phyloP scores from a whole-genome alignment of 2,329 filamentous ascomycete genomes.

The Scedosporium minutisporum region DNA sequence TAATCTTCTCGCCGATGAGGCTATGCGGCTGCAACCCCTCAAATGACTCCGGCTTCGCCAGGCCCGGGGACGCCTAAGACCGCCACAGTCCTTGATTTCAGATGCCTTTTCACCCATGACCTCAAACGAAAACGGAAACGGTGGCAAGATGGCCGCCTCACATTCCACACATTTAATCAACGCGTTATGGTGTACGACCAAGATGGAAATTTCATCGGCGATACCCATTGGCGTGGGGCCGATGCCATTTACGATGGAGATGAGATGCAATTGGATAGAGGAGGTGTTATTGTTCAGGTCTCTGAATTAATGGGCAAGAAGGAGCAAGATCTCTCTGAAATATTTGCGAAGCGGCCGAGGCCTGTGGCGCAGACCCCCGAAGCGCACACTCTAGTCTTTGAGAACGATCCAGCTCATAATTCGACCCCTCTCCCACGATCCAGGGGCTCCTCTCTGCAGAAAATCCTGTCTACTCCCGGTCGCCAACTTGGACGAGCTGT shows the following conservation, averaged over 20 bases:
- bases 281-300: conserved; percentile 70
- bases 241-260: conserved; percentile 69
- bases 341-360: conserved; percentile 53
- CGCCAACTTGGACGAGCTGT: conserved; percentile 37
- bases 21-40: not conserved
- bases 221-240: conserved; percentile 68
- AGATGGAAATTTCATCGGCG: conserved; percentile 69
- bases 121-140: conserved; percentile 78
- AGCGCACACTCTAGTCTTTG: not conserved
- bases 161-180: conserved; percentile 85
- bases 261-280: conserved; percentile 68
- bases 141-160: conserved; percentile 87
- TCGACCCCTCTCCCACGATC: not conserved
- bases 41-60: not conserved
- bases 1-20: not conserved
- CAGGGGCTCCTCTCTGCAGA: conserved; percentile 19
- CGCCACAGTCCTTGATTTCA: conserved; percentile 70
- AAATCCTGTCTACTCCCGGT: conserved; percentile 51
- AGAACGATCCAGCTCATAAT: not conserved
- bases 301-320: conserved; percentile 61
- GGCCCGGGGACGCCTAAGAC: conserved; percentile 39
- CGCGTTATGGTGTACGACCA: conserved; percentile 86
- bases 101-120: conserved; percentile 81
- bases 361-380: conserved; percentile 11
- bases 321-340: conserved; percentile 67